phyloP scores from a whole-genome alignment of 2,329 filamentous ascomycete genomes.

The Fusarium hainanense region DNA sequence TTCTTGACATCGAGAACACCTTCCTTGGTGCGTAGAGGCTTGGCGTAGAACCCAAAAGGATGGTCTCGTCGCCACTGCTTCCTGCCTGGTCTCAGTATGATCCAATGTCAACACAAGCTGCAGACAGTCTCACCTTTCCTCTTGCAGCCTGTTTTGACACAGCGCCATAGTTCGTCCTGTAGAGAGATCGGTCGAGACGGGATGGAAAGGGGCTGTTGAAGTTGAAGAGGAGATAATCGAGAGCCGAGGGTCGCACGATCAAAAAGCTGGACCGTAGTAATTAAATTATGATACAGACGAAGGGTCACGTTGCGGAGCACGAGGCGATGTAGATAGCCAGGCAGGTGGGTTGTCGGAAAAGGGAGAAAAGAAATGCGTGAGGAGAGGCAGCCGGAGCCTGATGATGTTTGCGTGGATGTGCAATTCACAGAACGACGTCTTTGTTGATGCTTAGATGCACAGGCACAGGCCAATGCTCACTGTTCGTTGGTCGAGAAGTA shows the following conservation, averaged over 20 bases:
- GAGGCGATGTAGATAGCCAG: background rate
- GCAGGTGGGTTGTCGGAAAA: background rate
- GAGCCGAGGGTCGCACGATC: slow-evolving; percentile 7
- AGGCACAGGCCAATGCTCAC: slow-evolving; percentile 21
- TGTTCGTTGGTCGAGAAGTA: slow-evolving; percentile 32
- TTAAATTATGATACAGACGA: background rate
- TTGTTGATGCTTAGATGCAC: slow-evolving; percentile 44
- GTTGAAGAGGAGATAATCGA: slow-evolving; percentile 13
- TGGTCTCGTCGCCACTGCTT: slow-evolving; percentile 98
- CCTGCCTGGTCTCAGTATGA: slow-evolving; percentile 58
- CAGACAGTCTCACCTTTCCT: slow-evolving; percentile 75
- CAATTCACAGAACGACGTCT: slow-evolving; percentile 38
- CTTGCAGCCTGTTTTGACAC: slow-evolving; percentile 86
- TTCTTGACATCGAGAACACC: slow-evolving; percentile 91
- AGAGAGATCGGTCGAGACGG: background rate
- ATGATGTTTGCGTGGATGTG: slow-evolving; percentile 33
- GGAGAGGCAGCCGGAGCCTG: slow-evolving; percentile 22
- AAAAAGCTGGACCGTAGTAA: slow-evolving; percentile 10
- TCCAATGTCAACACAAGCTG: background rate
- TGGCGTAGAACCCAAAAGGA: slow-evolving; percentile 96
- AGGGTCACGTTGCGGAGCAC: background rate
- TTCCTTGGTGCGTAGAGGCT: slow-evolving; percentile 81
- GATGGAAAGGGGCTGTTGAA: slow-evolving; percentile 12
- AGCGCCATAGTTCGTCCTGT: slow-evolving; percentile 75
- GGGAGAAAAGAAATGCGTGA: background rate